phyloP scores from a whole-genome alignment of 2,329 filamentous ascomycete species.

The Colletotrichum sp. region DNA sequence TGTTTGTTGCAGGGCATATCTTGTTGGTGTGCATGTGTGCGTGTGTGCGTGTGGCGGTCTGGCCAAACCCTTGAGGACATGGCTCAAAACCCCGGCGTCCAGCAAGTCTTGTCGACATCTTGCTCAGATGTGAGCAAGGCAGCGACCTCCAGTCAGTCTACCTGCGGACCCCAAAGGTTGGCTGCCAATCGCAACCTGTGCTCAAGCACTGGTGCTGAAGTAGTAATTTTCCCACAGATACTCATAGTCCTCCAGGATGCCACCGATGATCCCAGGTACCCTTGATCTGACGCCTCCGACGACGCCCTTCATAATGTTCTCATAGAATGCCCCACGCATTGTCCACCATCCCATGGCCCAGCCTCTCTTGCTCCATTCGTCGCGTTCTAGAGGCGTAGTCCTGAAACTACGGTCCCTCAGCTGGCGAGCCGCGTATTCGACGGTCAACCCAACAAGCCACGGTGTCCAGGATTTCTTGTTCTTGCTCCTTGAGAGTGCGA shows the following conservation, averaged over 20 bases:
- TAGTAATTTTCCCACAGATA: constrained; percentile 99
- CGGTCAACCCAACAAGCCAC: constrained; percentile 84
- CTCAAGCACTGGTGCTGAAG: constrained; percentile 67
- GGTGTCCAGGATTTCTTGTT: constrained; percentile 87
- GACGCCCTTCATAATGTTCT: constrained; percentile 82
- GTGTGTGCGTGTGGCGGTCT: neutral
- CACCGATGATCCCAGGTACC: constrained; percentile 80
- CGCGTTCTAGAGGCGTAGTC: constrained; percentile 86
- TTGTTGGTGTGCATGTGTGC: neutral
- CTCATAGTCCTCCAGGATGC: constrained; percentile 93
- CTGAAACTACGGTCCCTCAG: constrained; percentile 75
- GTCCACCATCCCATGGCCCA: constrained; percentile 96
- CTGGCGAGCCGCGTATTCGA: constrained; percentile 91
- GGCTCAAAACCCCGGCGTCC: neutral
- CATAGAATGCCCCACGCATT: constrained; percentile 97
- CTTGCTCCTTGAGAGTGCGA: constrained; percentile 76
- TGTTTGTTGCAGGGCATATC: neutral
- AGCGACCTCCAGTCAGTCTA: neutral
- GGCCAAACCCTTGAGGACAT: neutral
- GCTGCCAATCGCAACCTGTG: neutral
- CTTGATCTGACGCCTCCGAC: constrained; percentile 76
- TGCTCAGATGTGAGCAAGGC: neutral
- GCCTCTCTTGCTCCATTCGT: constrained; percentile 86
- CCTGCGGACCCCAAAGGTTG: neutral
- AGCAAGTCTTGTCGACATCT: neutral